A percentile compares a stretch with the other conserved stretches of the same genome.
phyloP scores from a whole-genome alignment of 495 filamentous ascomycete genomes.

The Aspergillus bridgeri region DNA sequence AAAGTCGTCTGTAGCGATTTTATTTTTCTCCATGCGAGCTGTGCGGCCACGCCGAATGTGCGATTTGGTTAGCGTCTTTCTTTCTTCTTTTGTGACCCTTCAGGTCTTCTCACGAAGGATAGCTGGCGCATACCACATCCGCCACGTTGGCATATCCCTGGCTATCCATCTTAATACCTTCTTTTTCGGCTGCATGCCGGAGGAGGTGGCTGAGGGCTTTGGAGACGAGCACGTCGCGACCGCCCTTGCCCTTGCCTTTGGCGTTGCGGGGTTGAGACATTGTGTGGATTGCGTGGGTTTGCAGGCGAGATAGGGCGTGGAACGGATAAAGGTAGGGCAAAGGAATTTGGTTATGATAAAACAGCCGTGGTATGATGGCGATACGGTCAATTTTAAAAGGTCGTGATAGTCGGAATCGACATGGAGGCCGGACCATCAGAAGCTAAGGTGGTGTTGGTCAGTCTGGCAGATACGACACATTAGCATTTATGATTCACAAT shows the following conservation, averaged over 20 bases:
- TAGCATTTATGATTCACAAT: neutral
- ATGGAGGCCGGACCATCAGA: neutral
- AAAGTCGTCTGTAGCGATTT: slow-evolving; percentile 68
- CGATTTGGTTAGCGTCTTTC: neutral
- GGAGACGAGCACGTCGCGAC: slow-evolving; percentile 65
- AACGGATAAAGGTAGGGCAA: neutral
- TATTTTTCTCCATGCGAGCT: slow-evolving; percentile 70
- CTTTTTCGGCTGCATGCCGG: slow-evolving; percentile 77
- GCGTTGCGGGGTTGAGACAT: neutral
- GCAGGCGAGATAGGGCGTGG: neutral
- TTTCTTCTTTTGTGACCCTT: neutral
- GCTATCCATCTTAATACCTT: slow-evolving; percentile 68
- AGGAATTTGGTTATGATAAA: neutral
- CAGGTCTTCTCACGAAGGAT: neutral
- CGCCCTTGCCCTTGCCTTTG: slow-evolving; percentile 17
- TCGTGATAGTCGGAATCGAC: neutral
- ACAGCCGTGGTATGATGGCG: neutral
- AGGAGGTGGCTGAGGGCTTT: slow-evolving; percentile 77
- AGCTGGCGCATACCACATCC: slow-evolving; percentile 60
- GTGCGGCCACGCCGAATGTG: neutral
- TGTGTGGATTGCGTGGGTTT: neutral
- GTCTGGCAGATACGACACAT: neutral
- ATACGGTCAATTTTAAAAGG: neutral
- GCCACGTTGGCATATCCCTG: slow-evolving; percentile 79
- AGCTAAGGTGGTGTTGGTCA: neutral